Percentiles rank a stretch among this genome's conserved stretches.
Conservation (phyloP, 305 asterid species). For the Andrographis paniculata region DNA sequence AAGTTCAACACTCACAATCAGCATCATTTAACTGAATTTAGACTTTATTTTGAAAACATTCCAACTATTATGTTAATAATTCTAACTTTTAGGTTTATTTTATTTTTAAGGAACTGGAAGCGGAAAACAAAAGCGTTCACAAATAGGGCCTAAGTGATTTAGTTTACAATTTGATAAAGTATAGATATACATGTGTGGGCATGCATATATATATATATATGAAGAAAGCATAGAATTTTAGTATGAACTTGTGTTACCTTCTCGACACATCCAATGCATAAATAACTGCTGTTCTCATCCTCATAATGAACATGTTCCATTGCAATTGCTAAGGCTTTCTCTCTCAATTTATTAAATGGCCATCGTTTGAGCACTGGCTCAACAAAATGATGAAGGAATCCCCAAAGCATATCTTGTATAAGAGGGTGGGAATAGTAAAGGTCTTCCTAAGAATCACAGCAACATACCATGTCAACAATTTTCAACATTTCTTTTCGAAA, state of each 20-base stretch:
- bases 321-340: slow-evolving; percentile 27
- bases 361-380: slow-evolving; percentile 32
- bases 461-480: not conserved
- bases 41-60: too few relatives aligned
- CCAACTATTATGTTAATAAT: too few relatives aligned
- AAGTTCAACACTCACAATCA: too few relatives aligned
- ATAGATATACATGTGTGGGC: too few relatives aligned
- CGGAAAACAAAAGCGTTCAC: too few relatives aligned
- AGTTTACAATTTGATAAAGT: too few relatives aligned
- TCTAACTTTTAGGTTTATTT: too few relatives aligned
- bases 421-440: slow-evolving; percentile 34
- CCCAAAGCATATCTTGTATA: slow-evolving; percentile 39
- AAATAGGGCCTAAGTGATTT: too few relatives aligned
- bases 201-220: too few relatives aligned
- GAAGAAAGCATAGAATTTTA: not conserved
- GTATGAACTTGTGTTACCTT: slow-evolving; percentile 28
- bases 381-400: slow-evolving; percentile 26
- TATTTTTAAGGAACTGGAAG: too few relatives aligned
- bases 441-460: slow-evolving; percentile 25
- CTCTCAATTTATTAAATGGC: slow-evolving; percentile 31
- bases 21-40: too few relatives aligned
- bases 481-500: not conserved
- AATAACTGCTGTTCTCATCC: slow-evolving; percentile 34
- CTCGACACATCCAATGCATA: slow-evolving; percentile 35
- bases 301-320: slow-evolving; percentile 43